Evolutionary conservation across 768 basidiomycete genomes (phyloP), one percentile per base, ranked within the genome.

Genomic region (Kwoniella bestiolae): DNA sequence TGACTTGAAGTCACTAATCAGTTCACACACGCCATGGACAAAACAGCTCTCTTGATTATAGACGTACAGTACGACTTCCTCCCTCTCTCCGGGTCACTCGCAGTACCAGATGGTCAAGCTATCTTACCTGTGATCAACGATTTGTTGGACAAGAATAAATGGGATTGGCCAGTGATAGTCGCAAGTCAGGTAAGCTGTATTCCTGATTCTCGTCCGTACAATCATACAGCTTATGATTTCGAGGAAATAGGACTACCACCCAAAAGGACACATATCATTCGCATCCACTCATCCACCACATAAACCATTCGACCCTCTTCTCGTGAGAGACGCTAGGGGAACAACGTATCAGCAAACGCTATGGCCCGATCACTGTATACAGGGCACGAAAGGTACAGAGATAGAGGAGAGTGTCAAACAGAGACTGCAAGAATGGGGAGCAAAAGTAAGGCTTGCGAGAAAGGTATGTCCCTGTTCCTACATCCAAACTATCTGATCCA

Each of bases 41-140:
- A 63, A 46, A 79, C 74, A 32, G 90, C 88, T 0, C 83, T 92
- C 23, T 74, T 91, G 56, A 85, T 92, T 60, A 83, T 92, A 38
- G 91, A 93, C 75, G 85, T 91, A 79, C 92, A 94, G 77, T 86
- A 90, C 74, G 92, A 94, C 79, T 94, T 94, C 72, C 85, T 92
- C 28, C 84, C 84, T 1, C 83, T 82, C 0, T 62, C 71, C 31
- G 92, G 91, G 2, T 85, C 87, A 5, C 86, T 94, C 38, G 87
- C 91, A 2, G 90, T 91, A 12, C 82, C 86, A 1, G 84, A 83
- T 21, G 91, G 86, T 0, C 82, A 84, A 31, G 81, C 83, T 4
- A 87, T 91, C 61, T 80, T 92, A 56, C 83, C 84, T 0, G 75
- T 81, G 7, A 84, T 91, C 51, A 85, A 87, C 70, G 74, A 75